Evolutionary conservation across 805 yeast genomes (phyloP), one percentile per base, ranked within the genome.

Genomic region (Nakazawaea wyomingensis): DNA sequence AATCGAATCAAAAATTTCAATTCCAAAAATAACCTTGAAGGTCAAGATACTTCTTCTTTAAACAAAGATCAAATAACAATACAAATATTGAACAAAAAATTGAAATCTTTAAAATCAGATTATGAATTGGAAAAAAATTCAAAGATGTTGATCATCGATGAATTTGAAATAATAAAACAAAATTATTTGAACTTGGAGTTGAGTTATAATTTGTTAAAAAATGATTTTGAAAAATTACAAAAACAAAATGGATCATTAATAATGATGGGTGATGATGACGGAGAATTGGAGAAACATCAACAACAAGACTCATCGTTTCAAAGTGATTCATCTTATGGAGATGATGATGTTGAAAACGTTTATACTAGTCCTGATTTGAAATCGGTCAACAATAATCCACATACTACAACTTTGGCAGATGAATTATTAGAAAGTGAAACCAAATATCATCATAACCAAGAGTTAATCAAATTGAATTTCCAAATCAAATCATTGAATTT

Each of bases 91-190:
- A 50, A 41, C n/a, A 59, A 56, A 36, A 55, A 49, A 39, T 48
- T 60, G 2, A 61, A 61, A 39, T 65, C 72, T 2, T 58, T 76
- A 17, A 69, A 71, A 51, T 66, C 71, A 42, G 76, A 76, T 48
- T 68, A 65, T 49, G 81, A 76, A 48, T 58, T 76, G 19, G 82
- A 76, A 51, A 65, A 68, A 37, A 74, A 68, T 50, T 73, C 78
- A 31, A 74, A 74, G 50, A 62, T 70, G 45, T 60, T 72, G 36
- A 70, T 76, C 40, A 72, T 76, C 37, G 80, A 75, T 50, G 80
- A 76, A 56, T 62, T 76, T 34, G 82, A 76, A 51, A 59, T 61
- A 49, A 59, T 75, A 46, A 66, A 72, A 35, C 65, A 62, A 41
- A 68, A 69, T 42, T 54, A 49, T 38, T 32, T 41, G 4, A 60